A percentile compares a stretch with the other conserved stretches of the same genome.
phyloP scores from a whole-genome alignment of 2,329 filamentous ascomycete genomes.

The Alternaria sp. region DNA sequence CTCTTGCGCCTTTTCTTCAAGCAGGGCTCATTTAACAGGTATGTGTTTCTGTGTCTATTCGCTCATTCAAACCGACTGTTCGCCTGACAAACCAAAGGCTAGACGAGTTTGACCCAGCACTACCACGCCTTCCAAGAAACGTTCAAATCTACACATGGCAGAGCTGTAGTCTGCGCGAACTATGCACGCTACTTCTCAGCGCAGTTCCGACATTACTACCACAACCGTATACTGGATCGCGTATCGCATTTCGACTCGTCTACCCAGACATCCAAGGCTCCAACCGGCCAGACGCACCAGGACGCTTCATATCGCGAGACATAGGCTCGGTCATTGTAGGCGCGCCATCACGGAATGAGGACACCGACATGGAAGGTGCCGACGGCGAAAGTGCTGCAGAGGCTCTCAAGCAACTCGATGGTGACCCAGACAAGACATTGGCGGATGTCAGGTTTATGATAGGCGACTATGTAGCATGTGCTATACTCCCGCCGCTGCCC shows the following conservation, averaged over 20 bases:
- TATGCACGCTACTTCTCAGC: conserved; percentile 78
- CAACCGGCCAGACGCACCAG: conserved; percentile 54
- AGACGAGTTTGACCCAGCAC: conserved; percentile 69
- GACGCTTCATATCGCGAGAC: conserved; percentile 79
- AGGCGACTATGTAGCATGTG: conserved; percentile 87
- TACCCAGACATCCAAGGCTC: conserved; percentile 75
- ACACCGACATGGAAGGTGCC: conserved; percentile 24
- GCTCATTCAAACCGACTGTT: background rate
- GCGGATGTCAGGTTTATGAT: conserved; percentile 82
- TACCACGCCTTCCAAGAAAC: conserved; percentile 68
- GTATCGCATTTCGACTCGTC: conserved; percentile 86
- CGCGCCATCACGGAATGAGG: conserved; percentile 48
- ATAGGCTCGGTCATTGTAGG: conserved; percentile 82
- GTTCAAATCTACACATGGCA: conserved; percentile 88
- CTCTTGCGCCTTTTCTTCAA: conserved; percentile 87
- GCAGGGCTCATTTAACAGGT: conserved; percentile 76
- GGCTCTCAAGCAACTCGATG: conserved; percentile 58
- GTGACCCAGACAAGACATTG: conserved; percentile 76
- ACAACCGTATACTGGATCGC: conserved; percentile 77
- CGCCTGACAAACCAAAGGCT: conserved; percentile 58
- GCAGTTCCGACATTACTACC: conserved; percentile 76
- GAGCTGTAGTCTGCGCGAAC: conserved; percentile 80
- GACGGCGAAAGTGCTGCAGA: conserved; percentile 34
- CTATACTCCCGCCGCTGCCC: conserved; percentile 76
- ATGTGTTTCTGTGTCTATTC: conserved; percentile 10